Evolutionary conservation across 140 eudicot species (phyloP).

Genomic region (Oenanthe javanica): DNA sequence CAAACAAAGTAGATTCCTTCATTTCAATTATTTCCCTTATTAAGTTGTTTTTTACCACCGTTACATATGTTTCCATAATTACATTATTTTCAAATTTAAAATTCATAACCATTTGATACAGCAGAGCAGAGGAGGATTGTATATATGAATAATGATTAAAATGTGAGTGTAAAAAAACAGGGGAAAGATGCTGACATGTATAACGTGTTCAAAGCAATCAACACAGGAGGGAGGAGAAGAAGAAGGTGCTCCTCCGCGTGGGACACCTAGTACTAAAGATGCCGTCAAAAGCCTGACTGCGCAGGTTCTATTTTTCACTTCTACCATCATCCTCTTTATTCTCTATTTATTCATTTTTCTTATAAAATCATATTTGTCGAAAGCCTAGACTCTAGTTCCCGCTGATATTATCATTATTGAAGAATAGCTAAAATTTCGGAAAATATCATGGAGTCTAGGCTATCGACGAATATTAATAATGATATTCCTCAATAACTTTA

Average conservation of each 20-base stretch:
- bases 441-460: too few species aligned
- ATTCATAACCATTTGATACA: not conserved
- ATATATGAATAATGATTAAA: not conserved
- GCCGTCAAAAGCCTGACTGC: conserved; percentile 80
- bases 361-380: too few species aligned
- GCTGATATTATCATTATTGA: too few species aligned
- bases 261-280: conserved; percentile 59
- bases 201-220: conserved; percentile 75
- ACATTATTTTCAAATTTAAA: not conserved
- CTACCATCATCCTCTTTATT: not conserved
- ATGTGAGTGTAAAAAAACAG: not conserved
- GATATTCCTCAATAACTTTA: too few species aligned
- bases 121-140: not conserved
- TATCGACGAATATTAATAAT: too few species aligned
- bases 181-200: conserved; percentile 67
- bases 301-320: conserved; percentile 45
- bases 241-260: conserved; percentile 59
- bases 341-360: not conserved
- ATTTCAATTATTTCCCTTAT: not conserved
- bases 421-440: too few species aligned
- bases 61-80: not conserved
- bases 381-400: too few species aligned
- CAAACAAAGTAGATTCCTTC: conserved; percentile 4
- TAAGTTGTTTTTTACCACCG: not conserved
- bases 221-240: conserved; percentile 78